Base-by-base conservation (phyloP, 371 early-diverging fungal genomes). In the Rhizomucor miehei region DNA sequence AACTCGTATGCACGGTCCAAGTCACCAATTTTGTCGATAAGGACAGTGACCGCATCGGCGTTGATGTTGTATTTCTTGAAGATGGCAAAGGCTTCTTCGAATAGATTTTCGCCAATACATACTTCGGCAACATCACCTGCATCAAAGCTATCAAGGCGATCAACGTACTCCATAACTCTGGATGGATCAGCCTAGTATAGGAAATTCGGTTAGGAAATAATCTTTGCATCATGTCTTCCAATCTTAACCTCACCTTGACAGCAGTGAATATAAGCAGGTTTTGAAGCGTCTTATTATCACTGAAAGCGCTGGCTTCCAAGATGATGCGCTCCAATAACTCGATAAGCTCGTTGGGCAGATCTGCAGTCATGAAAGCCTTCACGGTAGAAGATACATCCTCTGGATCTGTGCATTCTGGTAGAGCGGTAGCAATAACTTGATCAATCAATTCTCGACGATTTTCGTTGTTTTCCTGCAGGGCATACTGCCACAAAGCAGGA, bases 231-330 rank as follows among this genome's bases (percentile, higher is more conserved):
- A 17, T 50, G 16, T 37, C 1, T 14, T 44, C n/a, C 34, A 9
- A 20, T 1, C 40, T 24, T 11, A 10, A 19, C 6, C 17, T 62
- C 56, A 71, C 71, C 77, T 96, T 95, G 66, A 97, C 89, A 11
- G 98, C 98, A n/a, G 99, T 98, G 56, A 96, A 78, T 56, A 98
- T 94, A 57, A 98, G 80, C 59, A 98, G 81, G 69, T 98, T 98
- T 79, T 98, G 98, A 45, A 98, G 79, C 50, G 93, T 97, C 66
- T 89, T 85, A 82, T 98, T 94, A 69, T 97, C 95, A 62, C 85
- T 90, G 65, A 99, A 99, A 6, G 92, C 85, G 20, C 92, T 85
- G 50, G 79, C 81, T 64, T 95, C 97, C 46, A 97, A 75, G 1
- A 99, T 88, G 63, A 99, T 81, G 85, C 95, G 96, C 69, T 98